Base-by-base conservation (phyloP, 257 asterid species). In the Verbena officinalis region DNA sequence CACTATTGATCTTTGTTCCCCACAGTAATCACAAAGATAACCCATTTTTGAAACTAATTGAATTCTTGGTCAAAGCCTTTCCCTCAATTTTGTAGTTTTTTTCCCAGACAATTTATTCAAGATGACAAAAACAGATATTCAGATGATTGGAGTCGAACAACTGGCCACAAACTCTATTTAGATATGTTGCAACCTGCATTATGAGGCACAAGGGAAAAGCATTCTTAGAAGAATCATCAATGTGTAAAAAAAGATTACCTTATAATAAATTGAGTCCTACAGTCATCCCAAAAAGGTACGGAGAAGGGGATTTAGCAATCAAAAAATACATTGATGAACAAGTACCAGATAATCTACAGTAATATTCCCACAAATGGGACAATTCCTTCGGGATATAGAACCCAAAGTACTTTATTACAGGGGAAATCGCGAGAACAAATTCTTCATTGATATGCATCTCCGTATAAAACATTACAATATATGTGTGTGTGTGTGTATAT, bases 11-110 rank as follows among this genome's bases (percentile, higher is more conserved):
- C 73, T 77, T 73, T 80, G 82, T 56, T 83, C 83, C 60, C 82
- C 78, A 56, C 89, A 83, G 74, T 72, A 83, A 73, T 83, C 86
- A 67, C 89, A 83, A 43, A 69, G 77, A 63, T 74, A 80, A 12
- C 83, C 86, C 89, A 83, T 80, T 36, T 15, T 67, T 44, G 39
- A 13, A 51, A 4, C 22, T 17, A 17, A 51, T 49, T 21, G 51
- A 67, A 59, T n/a, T n/a, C n/a, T n/a, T 17, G 13, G 24, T 43
- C 30, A 30, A 44, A 63, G 23, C 10, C n/a, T 24, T 34, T 60
- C 46, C 23, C 34, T 53, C 52, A 54, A 27, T 27, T 27, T 51
- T 42, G 22, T 52, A 30, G 56, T 57, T 49, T 20, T n/a, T n/a
- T n/a, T n/a, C 46, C 48, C 72, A n/a, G 21, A 23, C 10, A 23